Conservation (phyloP, 192 early-diverging fungal genomes). For the Gonapodya sp. region DNA sequence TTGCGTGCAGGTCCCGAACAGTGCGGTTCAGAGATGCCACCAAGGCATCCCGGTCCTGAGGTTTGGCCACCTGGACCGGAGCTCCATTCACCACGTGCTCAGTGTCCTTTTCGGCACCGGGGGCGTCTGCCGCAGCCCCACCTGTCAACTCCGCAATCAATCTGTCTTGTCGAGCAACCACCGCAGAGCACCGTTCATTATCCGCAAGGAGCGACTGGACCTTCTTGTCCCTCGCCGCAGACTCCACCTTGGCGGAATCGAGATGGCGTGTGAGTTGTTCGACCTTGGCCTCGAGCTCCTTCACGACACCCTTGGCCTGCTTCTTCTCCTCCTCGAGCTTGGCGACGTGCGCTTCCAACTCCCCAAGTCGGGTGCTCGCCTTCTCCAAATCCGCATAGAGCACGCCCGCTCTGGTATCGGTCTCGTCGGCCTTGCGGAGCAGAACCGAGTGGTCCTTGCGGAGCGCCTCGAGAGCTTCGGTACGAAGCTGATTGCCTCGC, state of each 20-base stretch:
- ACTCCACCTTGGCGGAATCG: background rate
- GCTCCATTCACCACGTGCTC: background rate
- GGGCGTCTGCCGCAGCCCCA: background rate
- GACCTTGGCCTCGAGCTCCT: background rate
- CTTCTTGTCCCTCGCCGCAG: background rate
- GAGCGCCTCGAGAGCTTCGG: background rate
- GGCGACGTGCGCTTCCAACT: background rate
- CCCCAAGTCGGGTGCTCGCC: background rate
- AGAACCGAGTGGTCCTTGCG: background rate
- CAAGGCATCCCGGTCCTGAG: background rate
- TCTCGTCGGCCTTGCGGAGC: background rate
- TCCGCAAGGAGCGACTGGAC: background rate
- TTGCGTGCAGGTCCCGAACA: background rate
- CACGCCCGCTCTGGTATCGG: background rate
- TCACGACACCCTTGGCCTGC: background rate
- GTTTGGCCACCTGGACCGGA: background rate
- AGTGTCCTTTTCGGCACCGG: background rate
- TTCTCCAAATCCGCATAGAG: background rate
- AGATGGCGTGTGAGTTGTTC: background rate
- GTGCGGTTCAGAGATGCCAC: background rate
- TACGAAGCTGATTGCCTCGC: background rate
- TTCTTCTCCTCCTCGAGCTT: background rate
- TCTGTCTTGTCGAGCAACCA: background rate
- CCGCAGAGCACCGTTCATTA: background rate
- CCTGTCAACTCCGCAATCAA: conserved; percentile 1